Base-by-base conservation (phyloP, 1,284 basidiomycete genomes). In the Sutorius eximius region DNA sequence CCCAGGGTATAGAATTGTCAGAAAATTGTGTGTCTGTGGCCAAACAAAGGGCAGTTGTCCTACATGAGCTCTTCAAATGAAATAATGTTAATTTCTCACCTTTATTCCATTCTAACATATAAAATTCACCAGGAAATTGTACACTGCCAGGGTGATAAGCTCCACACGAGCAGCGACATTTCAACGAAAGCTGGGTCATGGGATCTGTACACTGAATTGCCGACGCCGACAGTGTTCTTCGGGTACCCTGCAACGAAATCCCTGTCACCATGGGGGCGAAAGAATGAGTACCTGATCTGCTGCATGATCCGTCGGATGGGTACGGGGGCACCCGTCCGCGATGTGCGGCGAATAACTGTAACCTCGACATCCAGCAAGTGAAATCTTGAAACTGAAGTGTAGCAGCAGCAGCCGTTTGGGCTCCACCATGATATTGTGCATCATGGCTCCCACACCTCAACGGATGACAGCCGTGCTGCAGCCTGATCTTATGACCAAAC, bases 41-140 rank as follows among this genome's bases (percentile, higher is more conserved):
- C 46, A 68, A 62, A 44, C 61, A 64, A 51, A 52, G 63, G 18
- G 65, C 65, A 12, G 27, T 53, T 13, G 34, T 64, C 9, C 55
- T 66, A 53, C 67, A 69, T 49, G 53, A 49, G 42, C 24, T 69
- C 12, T 48, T 69, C n/a, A 53, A 66, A 68, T 66, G 44, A 55
- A 51, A 41, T 29, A 49, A 37, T 50, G n/a, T n/a, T n/a, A n/a
- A n/a, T n/a, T n/a, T n/a, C n/a, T n/a, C n/a, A n/a, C n/a, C n/a
- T n/a, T n/a, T n/a, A n/a, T n/a, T n/a, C n/a, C n/a, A n/a, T n/a
- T n/a, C n/a, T n/a, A n/a, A n/a, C n/a, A n/a, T n/a, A n/a, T n/a
- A n/a, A n/a, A n/a, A n/a, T n/a, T n/a, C n/a, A n/a, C n/a, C n/a
- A n/a, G n/a, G n/a, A n/a, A n/a, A n/a, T n/a, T n/a, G n/a, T n/a